Conservation (phyloP, 2,329 filamentous ascomycete genomes). For the Delphinella strobiligena region DNA sequence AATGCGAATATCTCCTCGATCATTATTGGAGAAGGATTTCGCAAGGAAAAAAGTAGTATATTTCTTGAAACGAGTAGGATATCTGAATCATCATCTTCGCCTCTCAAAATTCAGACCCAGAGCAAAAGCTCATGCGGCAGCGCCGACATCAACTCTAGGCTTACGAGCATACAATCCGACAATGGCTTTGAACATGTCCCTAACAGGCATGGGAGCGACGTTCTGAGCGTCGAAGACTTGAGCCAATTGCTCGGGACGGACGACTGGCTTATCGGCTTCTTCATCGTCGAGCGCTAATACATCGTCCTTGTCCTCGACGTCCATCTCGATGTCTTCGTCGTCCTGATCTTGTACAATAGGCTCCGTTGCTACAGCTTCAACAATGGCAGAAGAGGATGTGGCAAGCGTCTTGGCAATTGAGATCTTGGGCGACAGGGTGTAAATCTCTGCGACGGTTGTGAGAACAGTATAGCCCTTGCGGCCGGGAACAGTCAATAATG, state of each 20-base stretch:
- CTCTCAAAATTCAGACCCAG: no score
- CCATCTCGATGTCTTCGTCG: slow-evolving; percentile 16
- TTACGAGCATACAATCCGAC: slow-evolving; percentile 51
- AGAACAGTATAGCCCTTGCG: slow-evolving; percentile 63
- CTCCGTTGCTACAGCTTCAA: slow-evolving; percentile 3
- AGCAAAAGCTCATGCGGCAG: no score
- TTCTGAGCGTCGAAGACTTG: slow-evolving; percentile 59
- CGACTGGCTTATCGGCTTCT: slow-evolving; percentile 46
- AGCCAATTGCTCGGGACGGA: slow-evolving; percentile 55
- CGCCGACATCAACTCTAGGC: slow-evolving; percentile 20
- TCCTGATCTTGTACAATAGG: slow-evolving; percentile 15
- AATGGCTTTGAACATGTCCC: slow-evolving; percentile 66
- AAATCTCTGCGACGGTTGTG: slow-evolving; percentile 64
- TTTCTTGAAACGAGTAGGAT: no score
- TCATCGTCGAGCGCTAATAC: slow-evolving; percentile 21
- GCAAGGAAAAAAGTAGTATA: no score
- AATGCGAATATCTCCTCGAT: no score
- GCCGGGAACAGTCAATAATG: slow-evolving; percentile 51
- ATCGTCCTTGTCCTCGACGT: slow-evolving; percentile 1
- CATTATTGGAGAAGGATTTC: no score
- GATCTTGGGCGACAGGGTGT: slow-evolving; percentile 27
- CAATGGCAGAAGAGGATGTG: slow-evolving; percentile 1
- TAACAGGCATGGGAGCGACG: slow-evolving; percentile 58
- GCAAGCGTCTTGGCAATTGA: background rate
- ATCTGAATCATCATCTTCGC: no score